These are phyloP conservation scores for Baorangia bicolor DNA, from an alignment of 768 basidiomycete genomes.

Conservation along the genomic window DNA sequence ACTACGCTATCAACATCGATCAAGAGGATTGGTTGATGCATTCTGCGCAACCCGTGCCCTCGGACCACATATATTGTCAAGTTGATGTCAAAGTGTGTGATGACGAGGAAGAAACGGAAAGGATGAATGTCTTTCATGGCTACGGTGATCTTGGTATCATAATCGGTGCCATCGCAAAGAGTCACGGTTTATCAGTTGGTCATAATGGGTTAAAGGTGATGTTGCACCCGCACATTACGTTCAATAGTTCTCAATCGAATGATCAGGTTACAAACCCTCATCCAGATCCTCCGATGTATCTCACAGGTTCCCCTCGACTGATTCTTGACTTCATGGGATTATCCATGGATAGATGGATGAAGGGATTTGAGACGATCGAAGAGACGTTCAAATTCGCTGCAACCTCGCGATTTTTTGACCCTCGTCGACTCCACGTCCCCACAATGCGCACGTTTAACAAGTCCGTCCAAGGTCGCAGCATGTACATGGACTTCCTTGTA, in stretches of 20 bases:
- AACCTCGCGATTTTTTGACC: slow-evolving; percentile 53
- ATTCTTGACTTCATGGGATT: slow-evolving; percentile 60
- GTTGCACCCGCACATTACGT: background rate
- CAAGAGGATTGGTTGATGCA: slow-evolving; percentile 38
- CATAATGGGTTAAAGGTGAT: slow-evolving; percentile 59
- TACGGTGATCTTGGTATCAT: slow-evolving; percentile 78
- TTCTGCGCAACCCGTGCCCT: slow-evolving; percentile 3
- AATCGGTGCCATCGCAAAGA: slow-evolving; percentile 52
- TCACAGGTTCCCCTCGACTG: slow-evolving; percentile 47
- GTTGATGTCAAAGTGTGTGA: slow-evolving; percentile 64
- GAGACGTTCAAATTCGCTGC: slow-evolving; percentile 60
- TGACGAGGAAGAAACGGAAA: slow-evolving; percentile 48
- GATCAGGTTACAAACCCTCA: slow-evolving; percentile 28
- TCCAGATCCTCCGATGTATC: slow-evolving; percentile 40
- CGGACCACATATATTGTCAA: slow-evolving; percentile 38
- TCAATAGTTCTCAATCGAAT: slow-evolving; percentile 20
- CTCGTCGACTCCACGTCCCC: slow-evolving; percentile 35
- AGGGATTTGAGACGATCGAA: slow-evolving; percentile 53
- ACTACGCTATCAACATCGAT: slow-evolving; percentile 55
- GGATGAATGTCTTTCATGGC: slow-evolving; percentile 53
- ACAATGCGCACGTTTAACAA: slow-evolving; percentile 39
- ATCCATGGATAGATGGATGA: slow-evolving; percentile 47
- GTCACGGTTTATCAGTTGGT: slow-evolving; percentile 49
- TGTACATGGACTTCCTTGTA: slow-evolving; percentile 59
- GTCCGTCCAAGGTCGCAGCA: slow-evolving; percentile 46